A percentile compares a stretch with the other conserved stretches of the same genome.
These are phyloP conservation scores for Protomyces arabidopsidicola DNA, from an alignment of 1,139 yeast species.

Conservation along the genomic window DNA sequence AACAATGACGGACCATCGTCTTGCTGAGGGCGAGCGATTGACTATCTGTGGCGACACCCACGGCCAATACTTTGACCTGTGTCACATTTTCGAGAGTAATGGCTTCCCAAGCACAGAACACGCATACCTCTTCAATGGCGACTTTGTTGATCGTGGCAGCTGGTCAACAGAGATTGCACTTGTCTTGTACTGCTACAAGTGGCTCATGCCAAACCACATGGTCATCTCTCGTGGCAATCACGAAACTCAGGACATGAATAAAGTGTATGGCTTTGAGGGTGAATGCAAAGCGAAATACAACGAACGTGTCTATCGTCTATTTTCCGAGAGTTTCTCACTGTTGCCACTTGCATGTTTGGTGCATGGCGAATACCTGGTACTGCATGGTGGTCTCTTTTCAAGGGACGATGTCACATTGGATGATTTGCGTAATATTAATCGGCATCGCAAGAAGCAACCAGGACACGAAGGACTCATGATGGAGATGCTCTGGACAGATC, in stretches of 20 bases:
- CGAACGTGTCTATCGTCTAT: constrained; percentile 75
- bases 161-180: constrained; percentile 98
- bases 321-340: constrained; percentile 78
- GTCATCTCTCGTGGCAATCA: constrained; percentile 92
- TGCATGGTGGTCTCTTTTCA: constrained; percentile 95
- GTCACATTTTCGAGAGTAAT: constrained; percentile 67
- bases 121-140: constrained; percentile 86
- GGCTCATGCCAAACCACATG: constrained; percentile 66
- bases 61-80: constrained; percentile 88
- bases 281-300: constrained; percentile 90
- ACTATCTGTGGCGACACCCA: constrained; percentile 98
- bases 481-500: constrained; percentile 98
- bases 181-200: constrained; percentile 69
- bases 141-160: constrained; percentile 95
- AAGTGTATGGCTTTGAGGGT: constrained; percentile 92
- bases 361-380: constrained; percentile 69
- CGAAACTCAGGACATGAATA: constrained; percentile 95
- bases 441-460: constrained; percentile 70
- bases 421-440: constrained; percentile 66
- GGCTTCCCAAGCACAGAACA: constrained; percentile 68
- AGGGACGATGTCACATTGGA: constrained; percentile 64
- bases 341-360: constrained; percentile 83
- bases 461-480: constrained; percentile 88
- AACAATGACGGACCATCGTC: constrained; percentile 66
- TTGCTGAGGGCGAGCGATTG: constrained; percentile 45